These are phyloP conservation scores for Mercurialis annua DNA, from an alignment of 345 rosid genomes.

Conservation along the genomic window DNA sequence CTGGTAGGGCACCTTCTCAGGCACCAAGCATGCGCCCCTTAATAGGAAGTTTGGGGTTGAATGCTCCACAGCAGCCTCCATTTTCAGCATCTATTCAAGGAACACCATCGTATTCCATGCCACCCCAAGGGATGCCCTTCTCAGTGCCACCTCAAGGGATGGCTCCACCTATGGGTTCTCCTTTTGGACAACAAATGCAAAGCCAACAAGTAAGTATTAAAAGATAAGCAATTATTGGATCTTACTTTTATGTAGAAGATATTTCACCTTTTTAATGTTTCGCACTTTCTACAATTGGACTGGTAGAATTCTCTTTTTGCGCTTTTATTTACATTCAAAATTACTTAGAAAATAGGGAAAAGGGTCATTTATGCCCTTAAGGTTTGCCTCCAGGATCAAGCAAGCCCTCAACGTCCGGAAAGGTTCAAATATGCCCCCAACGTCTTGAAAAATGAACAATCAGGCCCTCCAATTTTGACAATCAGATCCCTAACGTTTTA, in stretches of 20 bases:
- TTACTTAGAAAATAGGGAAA: background rate
- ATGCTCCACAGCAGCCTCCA: slow-evolving; percentile 40
- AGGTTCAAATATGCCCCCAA: too few species aligned
- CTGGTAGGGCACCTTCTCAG: slow-evolving; percentile 37
- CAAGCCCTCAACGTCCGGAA: too few species aligned
- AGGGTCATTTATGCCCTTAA: too few species aligned
- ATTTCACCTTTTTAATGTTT: background rate
- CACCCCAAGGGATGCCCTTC: slow-evolving; percentile 45
- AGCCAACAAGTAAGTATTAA: slow-evolving; percentile 39
- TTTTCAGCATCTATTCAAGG: slow-evolving; percentile 23
- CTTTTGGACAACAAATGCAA: slow-evolving; percentile 66
- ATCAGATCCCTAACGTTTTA: too few species aligned
- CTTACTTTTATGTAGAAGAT: background rate
- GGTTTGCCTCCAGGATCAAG: too few species aligned
- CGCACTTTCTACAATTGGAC: background rate
- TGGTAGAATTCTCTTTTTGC: background rate
- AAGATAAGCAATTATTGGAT: background rate
- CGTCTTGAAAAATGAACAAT: too few species aligned
- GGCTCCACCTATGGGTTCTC: slow-evolving; percentile 43
- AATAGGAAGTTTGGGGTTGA: slow-evolving; percentile 36
- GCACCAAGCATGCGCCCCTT: slow-evolving; percentile 41
- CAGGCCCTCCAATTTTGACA: too few species aligned
- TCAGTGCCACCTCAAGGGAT: slow-evolving; percentile 45
- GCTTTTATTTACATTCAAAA: background rate
- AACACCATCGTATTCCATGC: slow-evolving; percentile 34